Percentiles rank a stretch among this genome's conserved stretches.
Evolutionary conservation across 2,329 filamentous ascomycete genomes (phyloP).

Genomic region (Neopestalotiopsis clavispora): DNA sequence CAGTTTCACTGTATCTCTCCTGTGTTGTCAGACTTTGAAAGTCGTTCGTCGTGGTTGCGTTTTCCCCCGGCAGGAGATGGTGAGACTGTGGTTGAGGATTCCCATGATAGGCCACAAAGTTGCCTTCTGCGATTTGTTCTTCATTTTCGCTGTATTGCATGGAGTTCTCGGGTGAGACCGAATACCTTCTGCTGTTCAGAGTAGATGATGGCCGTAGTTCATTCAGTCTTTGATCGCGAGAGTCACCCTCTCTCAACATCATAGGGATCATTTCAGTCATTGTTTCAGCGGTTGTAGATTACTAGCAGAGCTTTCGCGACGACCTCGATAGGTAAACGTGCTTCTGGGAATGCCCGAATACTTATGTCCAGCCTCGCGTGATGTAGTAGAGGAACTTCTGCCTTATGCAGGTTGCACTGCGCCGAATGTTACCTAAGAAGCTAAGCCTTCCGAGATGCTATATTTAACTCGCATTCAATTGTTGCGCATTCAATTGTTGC

Average conservation of each 20-base stretch:
- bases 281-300: neutral
- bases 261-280: neutral
- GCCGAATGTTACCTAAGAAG: too few relatives aligned
- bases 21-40: neutral
- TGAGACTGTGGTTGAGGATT: neutral
- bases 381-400: too few relatives aligned
- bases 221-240: neutral
- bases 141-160: neutral
- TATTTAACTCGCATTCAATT: too few relatives aligned
- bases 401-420: too few relatives aligned
- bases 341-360: too few relatives aligned
- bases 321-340: too few relatives aligned
- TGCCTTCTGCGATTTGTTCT: neutral
- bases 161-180: neutral
- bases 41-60: neutral
- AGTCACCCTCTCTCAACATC: neutral
- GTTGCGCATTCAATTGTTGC: too few relatives aligned
- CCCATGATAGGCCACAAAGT: neutral
- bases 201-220: neutral
- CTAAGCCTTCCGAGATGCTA: too few relatives aligned
- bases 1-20: too few relatives aligned
- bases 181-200: neutral
- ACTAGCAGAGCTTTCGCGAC: too few relatives aligned
- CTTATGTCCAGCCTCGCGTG: too few relatives aligned
- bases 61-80: neutral